Evolutionary conservation across 2,329 filamentous ascomycete genomes (phyloP).

Genomic region (Gnomoniopsis sp.): DNA sequence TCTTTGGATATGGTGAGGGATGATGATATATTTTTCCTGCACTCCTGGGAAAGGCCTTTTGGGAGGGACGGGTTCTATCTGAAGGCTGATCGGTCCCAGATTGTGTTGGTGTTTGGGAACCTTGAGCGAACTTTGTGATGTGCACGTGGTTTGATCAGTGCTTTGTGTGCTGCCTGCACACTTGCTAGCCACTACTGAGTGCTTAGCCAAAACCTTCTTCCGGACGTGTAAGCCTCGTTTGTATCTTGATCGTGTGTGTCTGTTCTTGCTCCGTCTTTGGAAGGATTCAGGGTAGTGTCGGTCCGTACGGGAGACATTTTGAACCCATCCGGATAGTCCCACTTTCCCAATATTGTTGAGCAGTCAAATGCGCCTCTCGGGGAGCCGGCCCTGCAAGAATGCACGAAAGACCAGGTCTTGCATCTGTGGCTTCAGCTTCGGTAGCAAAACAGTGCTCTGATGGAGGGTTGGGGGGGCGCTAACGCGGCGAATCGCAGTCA

Average conservation of each 20-base stretch:
- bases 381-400: conserved; percentile 9
- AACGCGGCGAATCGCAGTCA: not conserved
- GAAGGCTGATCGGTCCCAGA: not conserved
- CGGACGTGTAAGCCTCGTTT: too few species aligned
- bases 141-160: not conserved
- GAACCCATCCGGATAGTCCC: not conserved
- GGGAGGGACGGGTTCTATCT: not conserved
- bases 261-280: too few species aligned
- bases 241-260: too few species aligned
- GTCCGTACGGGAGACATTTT: not conserved
- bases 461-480: not conserved
- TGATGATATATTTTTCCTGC: too few species aligned
- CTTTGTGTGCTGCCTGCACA: not conserved
- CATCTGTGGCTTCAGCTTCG: not conserved
- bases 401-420: not conserved
- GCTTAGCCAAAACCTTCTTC: too few species aligned
- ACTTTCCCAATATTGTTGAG: not conserved
- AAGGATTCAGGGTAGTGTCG: not conserved
- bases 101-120: not conserved
- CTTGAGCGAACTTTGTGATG: not conserved
- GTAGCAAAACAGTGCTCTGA: not conserved
- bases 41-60: too few species aligned
- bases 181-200: not conserved
- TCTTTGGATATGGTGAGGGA: conserved; percentile 28
- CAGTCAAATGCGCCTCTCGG: not conserved